phyloP scores from a whole-genome alignment of 495 filamentous ascomycete species.

The Penicillium simplicissimum region DNA sequence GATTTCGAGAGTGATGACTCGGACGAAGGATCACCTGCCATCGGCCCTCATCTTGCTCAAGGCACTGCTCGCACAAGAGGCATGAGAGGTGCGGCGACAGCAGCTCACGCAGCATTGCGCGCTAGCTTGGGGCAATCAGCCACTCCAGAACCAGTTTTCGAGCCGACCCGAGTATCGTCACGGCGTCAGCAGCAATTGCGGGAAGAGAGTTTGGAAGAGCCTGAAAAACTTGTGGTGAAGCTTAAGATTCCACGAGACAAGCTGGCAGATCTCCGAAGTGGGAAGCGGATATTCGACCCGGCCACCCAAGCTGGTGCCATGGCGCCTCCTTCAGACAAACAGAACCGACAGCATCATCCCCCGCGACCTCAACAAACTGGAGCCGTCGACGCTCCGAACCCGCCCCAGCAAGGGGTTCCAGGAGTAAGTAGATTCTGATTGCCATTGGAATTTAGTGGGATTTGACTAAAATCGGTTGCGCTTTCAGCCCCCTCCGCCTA shows the following conservation, averaged over 20 bases:
- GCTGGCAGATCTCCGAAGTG: constrained; percentile 26
- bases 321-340: constrained; percentile 55
- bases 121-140: constrained; percentile 82
- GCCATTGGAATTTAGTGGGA: constrained; percentile 3
- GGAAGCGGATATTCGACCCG: constrained; percentile 22
- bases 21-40: constrained; percentile 80
- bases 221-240: constrained; percentile 65
- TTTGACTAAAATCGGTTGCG: constrained; percentile 24
- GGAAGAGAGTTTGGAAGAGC: constrained; percentile 72
- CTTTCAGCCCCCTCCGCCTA: constrained; percentile 70
- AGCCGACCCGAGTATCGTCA: constrained; percentile 61
- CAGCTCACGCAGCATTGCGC: constrained; percentile 70
- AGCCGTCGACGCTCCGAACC: constrained; percentile 62
- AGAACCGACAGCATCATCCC: constrained; percentile 36
- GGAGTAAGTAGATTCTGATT: constrained; percentile 53
- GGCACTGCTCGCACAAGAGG: constrained; percentile 84
- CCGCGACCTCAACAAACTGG: constrained; percentile 56
- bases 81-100: constrained; percentile 81
- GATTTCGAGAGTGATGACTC: constrained; percentile 88
- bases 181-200: constrained; percentile 58
- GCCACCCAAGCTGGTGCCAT: constrained; percentile 48
- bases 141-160: constrained; percentile 77
- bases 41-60: constrained; percentile 61
- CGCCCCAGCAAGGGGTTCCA: constrained; percentile 54
- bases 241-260: constrained; percentile 66